Conservation (phyloP, 169 alveolate species). For the Babesia divergens region DNA sequence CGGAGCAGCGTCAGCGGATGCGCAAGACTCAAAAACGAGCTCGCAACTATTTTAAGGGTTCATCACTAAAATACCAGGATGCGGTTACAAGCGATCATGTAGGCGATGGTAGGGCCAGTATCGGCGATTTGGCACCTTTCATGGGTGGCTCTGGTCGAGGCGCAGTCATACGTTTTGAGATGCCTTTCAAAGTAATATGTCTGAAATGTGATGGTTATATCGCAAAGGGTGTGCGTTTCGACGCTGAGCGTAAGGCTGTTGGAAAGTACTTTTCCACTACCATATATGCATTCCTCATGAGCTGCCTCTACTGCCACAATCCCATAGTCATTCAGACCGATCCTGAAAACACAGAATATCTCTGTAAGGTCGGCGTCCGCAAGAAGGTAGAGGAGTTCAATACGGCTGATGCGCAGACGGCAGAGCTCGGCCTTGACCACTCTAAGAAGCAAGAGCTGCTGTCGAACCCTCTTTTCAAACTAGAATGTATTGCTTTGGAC, state of each 20-base stretch:
- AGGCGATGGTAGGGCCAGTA: conserved; percentile 3
- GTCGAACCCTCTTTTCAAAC: conserved; percentile 46
- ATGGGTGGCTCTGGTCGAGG: conserved; percentile 36
- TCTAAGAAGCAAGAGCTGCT: conserved; percentile 37
- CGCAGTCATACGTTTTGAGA: conserved; percentile 74
- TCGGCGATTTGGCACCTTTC: conserved; percentile 13
- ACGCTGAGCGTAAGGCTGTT: conserved; percentile 74
- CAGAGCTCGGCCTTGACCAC: conserved; percentile 32
- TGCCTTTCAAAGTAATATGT: conserved; percentile 80
- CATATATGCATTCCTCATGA: conserved; percentile 75
- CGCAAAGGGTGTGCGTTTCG: conserved; percentile 83
- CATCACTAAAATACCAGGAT: conserved; percentile 18
- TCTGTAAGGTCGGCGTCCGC: conserved; percentile 74
- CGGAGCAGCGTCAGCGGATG: conserved; percentile 56
- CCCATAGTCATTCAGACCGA: conserved; percentile 74
- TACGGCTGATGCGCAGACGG: conserved; percentile 22
- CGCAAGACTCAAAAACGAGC: conserved; percentile 28
- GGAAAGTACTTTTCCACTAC: conserved; percentile 75
- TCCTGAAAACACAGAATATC: conserved; percentile 75
- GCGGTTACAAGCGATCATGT: background rate
- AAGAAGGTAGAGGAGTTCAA: conserved; percentile 66
- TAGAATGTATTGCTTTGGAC: conserved; percentile 41
- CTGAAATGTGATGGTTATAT: conserved; percentile 63
- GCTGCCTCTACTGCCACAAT: conserved; percentile 71
- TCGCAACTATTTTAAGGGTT: conserved; percentile 26